A percentile compares a stretch with the other conserved stretches of the same genome.
Evolutionary conservation across 164 flowering plant species (phyloP).

Genomic region (Santalum album): DNA sequence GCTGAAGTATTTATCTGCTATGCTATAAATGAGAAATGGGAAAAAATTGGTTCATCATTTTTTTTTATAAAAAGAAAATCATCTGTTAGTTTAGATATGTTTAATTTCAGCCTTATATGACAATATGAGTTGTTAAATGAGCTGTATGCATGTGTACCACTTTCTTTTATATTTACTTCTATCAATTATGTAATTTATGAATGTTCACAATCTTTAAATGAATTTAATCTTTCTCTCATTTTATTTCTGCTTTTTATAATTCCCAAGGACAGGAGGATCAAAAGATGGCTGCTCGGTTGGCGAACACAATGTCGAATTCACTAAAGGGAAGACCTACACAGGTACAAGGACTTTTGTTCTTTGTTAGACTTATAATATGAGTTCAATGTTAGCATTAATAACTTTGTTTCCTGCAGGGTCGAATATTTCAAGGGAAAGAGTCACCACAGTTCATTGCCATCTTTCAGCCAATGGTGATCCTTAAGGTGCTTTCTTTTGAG

Average conservation of each 20-base stretch:
- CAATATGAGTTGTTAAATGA: no score
- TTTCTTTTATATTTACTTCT: no score
- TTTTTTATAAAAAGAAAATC: no score
- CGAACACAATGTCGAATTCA: constrained; percentile 82
- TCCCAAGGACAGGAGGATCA: constrained; percentile 68
- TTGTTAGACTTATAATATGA: neutral
- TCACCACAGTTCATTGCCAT: constrained; percentile 94
- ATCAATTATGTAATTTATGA: no score
- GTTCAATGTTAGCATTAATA: neutral
- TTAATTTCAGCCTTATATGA: no score
- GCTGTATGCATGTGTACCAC: no score
- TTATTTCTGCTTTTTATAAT: constrained; percentile 1
- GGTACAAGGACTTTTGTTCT: constrained; percentile 40
- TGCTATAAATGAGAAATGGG: no score
- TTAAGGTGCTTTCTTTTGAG: constrained; percentile 53
- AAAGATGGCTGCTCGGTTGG: constrained; percentile 62
- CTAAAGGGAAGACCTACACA: constrained; percentile 90
- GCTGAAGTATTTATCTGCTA: no score
- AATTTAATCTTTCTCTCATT: no score
- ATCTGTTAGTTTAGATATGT: no score
- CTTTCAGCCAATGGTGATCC: constrained; percentile 88
- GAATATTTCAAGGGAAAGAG: constrained; percentile 82
- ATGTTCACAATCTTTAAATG: no score
- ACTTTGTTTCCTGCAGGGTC: constrained; percentile 53
- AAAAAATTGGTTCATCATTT: no score